Conservation (phyloP, 805 yeast species). For the Candida ipomoeae region DNA sequence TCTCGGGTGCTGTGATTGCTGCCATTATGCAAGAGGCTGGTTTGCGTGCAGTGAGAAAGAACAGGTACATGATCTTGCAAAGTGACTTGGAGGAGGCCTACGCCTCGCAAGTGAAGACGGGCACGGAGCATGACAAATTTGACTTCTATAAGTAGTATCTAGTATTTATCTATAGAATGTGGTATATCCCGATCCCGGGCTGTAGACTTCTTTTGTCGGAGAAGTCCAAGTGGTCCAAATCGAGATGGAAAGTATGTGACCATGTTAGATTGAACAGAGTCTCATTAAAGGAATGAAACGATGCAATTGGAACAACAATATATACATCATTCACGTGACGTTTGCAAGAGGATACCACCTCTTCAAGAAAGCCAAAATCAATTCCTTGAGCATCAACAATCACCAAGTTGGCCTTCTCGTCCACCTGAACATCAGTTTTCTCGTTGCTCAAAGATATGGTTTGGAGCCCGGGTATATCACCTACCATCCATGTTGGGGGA, state of each 20-base stretch:
- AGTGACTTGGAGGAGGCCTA: constrained; percentile 97
- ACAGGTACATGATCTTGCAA: constrained; percentile 93
- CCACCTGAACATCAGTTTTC: constrained; percentile 4
- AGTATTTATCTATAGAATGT: constrained; percentile 17
- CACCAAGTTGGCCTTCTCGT: constrained; percentile 14
- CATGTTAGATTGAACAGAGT: constrained; percentile 32
- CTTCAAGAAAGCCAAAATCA: constrained; percentile 21
- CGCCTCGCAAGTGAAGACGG: constrained; percentile 92
- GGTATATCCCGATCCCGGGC: constrained; percentile 66
- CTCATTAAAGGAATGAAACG: constrained; percentile 38
- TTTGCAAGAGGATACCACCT: constrained; percentile 14
- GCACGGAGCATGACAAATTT: constrained; percentile 92
- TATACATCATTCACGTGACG: constrained; percentile 11
- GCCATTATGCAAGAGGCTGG: constrained; percentile 99
- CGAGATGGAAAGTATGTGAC: constrained; percentile 49
- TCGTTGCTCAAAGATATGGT: constrained; percentile 13
- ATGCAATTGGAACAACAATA: constrained; percentile 40
- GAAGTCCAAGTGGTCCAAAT: constrained; percentile 70
- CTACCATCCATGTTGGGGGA: constrained; percentile 86
- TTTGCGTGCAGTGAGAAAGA: constrained; percentile 95
- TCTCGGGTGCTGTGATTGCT: constrained; percentile 96
- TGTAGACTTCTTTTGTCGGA: constrained; percentile 41
- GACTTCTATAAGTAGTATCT: constrained; percentile 79
- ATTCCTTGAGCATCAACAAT: constrained; percentile 51
- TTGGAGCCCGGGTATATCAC: constrained; percentile 21